phyloP scores from a whole-genome alignment of 768 basidiomycete species.

The Leccinum pellstonianum region DNA sequence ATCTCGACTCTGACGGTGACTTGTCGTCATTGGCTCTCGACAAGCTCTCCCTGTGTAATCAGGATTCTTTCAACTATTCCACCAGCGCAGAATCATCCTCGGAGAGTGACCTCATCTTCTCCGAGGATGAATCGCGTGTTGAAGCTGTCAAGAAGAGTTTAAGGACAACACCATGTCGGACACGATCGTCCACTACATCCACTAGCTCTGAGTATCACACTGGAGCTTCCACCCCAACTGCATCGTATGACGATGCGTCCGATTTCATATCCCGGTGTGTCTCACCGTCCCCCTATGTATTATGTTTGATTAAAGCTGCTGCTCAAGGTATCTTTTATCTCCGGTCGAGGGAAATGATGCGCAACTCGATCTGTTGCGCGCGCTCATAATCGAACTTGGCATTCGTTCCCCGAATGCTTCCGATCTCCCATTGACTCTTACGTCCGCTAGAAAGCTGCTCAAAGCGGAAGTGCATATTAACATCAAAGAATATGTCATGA shows the following conservation, averaged over 20 bases:
- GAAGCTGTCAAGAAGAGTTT: not conserved
- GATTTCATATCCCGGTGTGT: slow-evolving; percentile 30
- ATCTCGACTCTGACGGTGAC: slow-evolving; percentile 10
- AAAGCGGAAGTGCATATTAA: slow-evolving; percentile 69
- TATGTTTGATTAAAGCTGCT: not conserved
- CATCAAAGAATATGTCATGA: slow-evolving; percentile 69
- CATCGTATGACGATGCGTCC: slow-evolving; percentile 27
- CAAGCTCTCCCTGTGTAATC: slow-evolving; percentile 17
- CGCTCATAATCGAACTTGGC: slow-evolving; percentile 79
- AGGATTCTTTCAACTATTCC: slow-evolving; percentile 3
- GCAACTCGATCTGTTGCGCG: slow-evolving; percentile 64
- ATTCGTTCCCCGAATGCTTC: slow-evolving; percentile 41
- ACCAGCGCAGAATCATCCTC: slow-evolving; percentile 9
- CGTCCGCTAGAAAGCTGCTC: slow-evolving; percentile 64
- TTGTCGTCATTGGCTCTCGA: slow-evolving; percentile 15
- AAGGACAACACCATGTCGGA: not conserved
- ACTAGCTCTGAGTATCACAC: slow-evolving; percentile 10
- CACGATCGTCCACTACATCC: slow-evolving; percentile 5
- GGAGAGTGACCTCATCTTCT: not conserved
- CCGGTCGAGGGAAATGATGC: slow-evolving; percentile 13
- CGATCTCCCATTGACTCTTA: slow-evolving; percentile 56
- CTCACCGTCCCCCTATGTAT: not conserved
- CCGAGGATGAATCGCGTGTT: not conserved
- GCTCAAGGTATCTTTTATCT: slow-evolving; percentile 23
- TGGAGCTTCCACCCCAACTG: slow-evolving; percentile 12